Conservation (phyloP, 257 asterid genomes). For the Solanum acaule region DNA sequence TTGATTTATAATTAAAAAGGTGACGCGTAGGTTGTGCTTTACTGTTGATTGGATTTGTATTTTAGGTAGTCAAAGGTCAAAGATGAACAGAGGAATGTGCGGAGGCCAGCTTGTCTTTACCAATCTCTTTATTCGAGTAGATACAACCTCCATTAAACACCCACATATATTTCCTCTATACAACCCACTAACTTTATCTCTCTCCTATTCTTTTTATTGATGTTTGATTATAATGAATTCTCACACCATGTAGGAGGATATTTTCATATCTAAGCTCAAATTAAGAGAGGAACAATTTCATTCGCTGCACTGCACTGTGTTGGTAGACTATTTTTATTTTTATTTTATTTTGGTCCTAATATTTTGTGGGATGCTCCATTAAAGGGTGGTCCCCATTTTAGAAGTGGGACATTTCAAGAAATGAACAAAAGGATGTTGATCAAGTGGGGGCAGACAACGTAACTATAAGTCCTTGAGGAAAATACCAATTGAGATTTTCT, state of each 20-base stretch:
- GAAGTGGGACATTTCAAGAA: background rate
- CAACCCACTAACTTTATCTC: background rate
- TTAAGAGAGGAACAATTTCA: too few species aligned
- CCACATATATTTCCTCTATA: background rate
- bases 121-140: constrained; percentile 1
- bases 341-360: background rate
- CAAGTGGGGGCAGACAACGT: constrained; percentile 8
- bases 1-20: background rate
- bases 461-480: background rate
- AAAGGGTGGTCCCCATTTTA: background rate
- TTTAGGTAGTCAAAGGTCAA: constrained; percentile 57
- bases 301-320: too few species aligned
- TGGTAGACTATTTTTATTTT: too few species aligned
- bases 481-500: background rate
- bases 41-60: background rate
- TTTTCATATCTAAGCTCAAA: too few species aligned
- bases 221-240: background rate
- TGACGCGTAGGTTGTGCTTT: background rate
- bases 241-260: too few species aligned
- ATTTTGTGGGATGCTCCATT: background rate
- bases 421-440: constrained; percentile 16
- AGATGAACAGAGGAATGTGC: constrained; percentile 49
- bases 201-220: background rate
- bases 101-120: constrained; percentile 35
- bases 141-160: background rate